A percentile compares a stretch with the other conserved stretches of the same genome.
Evolutionary conservation across 768 basidiomycete species (phyloP).

Genomic region (Suillus sp.): DNA sequence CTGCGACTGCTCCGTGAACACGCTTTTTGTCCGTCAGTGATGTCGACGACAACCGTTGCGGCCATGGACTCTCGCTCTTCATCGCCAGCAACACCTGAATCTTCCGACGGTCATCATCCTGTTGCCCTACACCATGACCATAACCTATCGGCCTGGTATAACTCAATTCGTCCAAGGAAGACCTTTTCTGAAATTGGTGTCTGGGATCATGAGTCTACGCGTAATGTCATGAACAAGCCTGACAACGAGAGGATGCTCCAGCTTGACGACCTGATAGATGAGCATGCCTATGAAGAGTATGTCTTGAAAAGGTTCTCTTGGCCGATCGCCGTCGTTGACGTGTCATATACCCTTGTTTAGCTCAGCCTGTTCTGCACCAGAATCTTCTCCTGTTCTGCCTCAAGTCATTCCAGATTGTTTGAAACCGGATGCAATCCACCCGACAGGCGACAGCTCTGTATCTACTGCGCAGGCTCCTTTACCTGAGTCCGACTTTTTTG

Average conservation of each 20-base stretch:
- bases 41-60: slow-evolving; percentile 60
- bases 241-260: slow-evolving; percentile 61
- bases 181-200: slow-evolving; percentile 38
- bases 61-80: slow-evolving; percentile 67
- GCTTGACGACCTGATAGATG: slow-evolving; percentile 73
- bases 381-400: slow-evolving; percentile 20
- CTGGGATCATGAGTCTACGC: slow-evolving; percentile 48
- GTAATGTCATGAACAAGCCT: slow-evolving; percentile 44
- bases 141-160: slow-evolving; percentile 62
- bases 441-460: slow-evolving; percentile 32
- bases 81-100: slow-evolving; percentile 70
- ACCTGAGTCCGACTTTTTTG: slow-evolving; percentile 33
- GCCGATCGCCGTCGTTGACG: slow-evolving; percentile 14
- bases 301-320: slow-evolving; percentile 28
- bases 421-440: slow-evolving; percentile 35
- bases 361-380: slow-evolving; percentile 24
- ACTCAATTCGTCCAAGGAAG: slow-evolving; percentile 46
- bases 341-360: slow-evolving; percentile 16
- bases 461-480: slow-evolving; percentile 34
- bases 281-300: slow-evolving; percentile 76
- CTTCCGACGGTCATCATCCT: slow-evolving; percentile 54
- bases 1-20: slow-evolving; percentile 13
- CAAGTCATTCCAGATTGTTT: slow-evolving; percentile 31
- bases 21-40: slow-evolving; percentile 28
- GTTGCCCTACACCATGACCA: slow-evolving; percentile 52